Conservation (phyloP, 257 asterid species). For the Echites panduratus region DNA sequence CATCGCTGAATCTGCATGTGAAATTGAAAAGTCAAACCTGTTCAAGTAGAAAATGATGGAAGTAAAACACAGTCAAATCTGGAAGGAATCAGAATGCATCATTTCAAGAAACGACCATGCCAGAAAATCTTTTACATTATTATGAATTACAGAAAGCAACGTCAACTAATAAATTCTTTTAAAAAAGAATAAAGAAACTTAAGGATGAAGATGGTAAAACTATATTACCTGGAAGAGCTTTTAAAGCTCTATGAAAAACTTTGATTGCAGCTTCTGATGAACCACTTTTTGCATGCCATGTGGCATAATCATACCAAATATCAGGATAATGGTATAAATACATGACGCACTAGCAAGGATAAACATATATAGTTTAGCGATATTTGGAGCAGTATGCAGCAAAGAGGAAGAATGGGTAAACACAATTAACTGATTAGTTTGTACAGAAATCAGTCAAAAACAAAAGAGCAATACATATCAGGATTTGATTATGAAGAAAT, state of each 20-base stretch:
- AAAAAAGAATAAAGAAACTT: constrained; percentile 9
- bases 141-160: neutral
- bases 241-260: constrained; percentile 86
- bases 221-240: constrained; percentile 91
- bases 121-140: neutral
- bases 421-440: neutral
- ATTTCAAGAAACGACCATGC: neutral
- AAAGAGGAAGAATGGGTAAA: neutral
- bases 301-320: constrained; percentile 95
- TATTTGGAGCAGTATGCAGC: neutral
- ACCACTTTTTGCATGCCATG: constrained; percentile 88
- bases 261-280: constrained; percentile 74
- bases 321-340: constrained; percentile 95
- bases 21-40: constrained; percentile 1
- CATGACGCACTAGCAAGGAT: constrained; percentile 78
- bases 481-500: neutral
- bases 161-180: constrained; percentile 8
- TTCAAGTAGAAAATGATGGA: constrained; percentile 12
- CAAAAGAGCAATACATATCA: neutral
- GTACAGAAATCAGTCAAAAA: neutral
- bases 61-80: constrained; percentile 10
- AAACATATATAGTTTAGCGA: constrained; percentile 26
- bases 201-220: neutral
- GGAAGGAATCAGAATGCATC: neutral
- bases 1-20: constrained; percentile 74